A percentile compares a stretch with the other conserved stretches of the same genome.
Conservation (phyloP, 108 stramenopile genomes). For the Seminavis robusta region DNA sequence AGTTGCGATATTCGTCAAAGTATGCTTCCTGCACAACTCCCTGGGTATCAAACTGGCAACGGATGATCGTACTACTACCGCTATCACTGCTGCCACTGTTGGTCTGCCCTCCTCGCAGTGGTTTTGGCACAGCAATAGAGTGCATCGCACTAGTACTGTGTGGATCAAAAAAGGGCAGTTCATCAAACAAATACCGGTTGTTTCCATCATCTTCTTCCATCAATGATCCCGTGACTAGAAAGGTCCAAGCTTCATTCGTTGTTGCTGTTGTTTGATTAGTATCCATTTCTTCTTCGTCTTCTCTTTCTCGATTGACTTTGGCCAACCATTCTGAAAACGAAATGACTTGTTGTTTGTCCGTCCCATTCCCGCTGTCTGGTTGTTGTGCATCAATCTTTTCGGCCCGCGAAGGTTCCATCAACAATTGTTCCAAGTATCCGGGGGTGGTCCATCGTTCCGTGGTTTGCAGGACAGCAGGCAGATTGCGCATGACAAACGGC, state of each 20-base stretch:
- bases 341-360: slow-evolving; percentile 74
- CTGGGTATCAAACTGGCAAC: slow-evolving; percentile 92
- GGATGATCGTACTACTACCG: too few species aligned
- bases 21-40: slow-evolving; percentile 83
- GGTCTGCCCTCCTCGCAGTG: too few species aligned
- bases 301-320: slow-evolving; percentile 70
- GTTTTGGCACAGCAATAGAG: too few species aligned
- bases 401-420: slow-evolving; percentile 43
- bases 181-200: slow-evolving; percentile 68
- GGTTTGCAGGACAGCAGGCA: slow-evolving; percentile 66
- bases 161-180: slow-evolving; percentile 85
- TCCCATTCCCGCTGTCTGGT: slow-evolving; percentile 86
- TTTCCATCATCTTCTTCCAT: slow-evolving; percentile 33
- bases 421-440: slow-evolving; percentile 46
- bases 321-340: slow-evolving; percentile 86
- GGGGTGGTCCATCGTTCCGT: slow-evolving; percentile 76
- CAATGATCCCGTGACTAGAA: slow-evolving; percentile 29
- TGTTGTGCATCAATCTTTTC: slow-evolving; percentile 15
- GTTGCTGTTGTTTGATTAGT: too few species aligned
- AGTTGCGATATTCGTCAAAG: slow-evolving; percentile 89
- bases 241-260: too few species aligned
- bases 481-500: slow-evolving; percentile 87
- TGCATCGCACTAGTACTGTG: too few species aligned
- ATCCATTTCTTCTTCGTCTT: too few species aligned
- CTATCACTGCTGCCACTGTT: too few species aligned